Base-by-base conservation (phyloP, 192 early-diverging fungal species). In the Paraglomus brasilianum region DNA sequence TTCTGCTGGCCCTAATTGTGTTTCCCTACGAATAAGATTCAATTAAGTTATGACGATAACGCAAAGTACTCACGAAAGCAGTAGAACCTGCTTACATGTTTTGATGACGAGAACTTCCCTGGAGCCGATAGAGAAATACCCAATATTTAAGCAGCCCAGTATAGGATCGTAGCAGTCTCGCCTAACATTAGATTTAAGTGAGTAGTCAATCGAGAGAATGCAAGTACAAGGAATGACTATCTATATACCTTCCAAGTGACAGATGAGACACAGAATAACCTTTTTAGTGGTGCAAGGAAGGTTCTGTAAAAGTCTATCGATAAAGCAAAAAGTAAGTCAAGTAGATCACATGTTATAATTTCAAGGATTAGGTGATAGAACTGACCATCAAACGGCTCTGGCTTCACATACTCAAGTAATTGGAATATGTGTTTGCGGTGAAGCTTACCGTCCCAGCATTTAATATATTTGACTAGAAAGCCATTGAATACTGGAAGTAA, bases 231-330 rank as follows among this genome's bases (percentile, higher is more conserved):
- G 17, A 38, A 61, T 22, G 19, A 48, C 15, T 4, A 42, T 22
- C 7, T 69, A 17, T 43, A 13, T 75, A 80, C 82, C 81, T 85
- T 85, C 83, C 83, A 85, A 39, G 53, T 52, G 10, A 75, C 73
- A 41, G 76, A 72, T 44, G 71, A 78, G 8, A 78, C 64, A 19
- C 53, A 66, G 41, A 71, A 82, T 7, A 82, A 44, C 2, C 58
- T 40, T 19, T 79, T 55, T 4, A 85, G 56, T 21, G 83, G 83
- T 46, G 71, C 70, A 21, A 85, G 30, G 44, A 75, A 77, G 11
- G 57, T 46, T 9, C 58, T 21, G 49, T 69, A 78, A 1, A 85
- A 40, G 17, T 80, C 83, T 85, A 75, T 9, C 9, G 38, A 69
- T 41, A 14, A 38, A 14, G 21, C 36, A 8, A 53, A 55, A 69